Base-by-base conservation (phyloP, 2,329 filamentous ascomycete species). In the Geosmithia flava region DNA sequence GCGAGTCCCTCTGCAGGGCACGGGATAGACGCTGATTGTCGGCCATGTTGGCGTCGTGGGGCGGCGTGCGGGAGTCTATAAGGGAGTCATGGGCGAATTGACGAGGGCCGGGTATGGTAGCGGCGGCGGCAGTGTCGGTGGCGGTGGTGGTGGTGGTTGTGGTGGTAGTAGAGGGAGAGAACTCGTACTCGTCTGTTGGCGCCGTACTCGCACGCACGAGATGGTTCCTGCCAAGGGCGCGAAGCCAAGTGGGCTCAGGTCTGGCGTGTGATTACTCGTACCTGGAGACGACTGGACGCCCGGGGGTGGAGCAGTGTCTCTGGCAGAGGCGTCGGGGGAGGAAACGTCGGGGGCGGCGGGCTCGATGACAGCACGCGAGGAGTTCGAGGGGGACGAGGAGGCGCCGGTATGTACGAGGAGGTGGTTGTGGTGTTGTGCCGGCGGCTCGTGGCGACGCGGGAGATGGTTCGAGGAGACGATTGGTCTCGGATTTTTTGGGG, bases 1-100 rank as follows among this genome's bases (percentile, higher is more conserved):
- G 90, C 45, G 85, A 88, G 66, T 90, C 82, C 54, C 75, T 69
- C 48, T 63, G 60, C 55, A 47, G 43, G 53, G 52, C 49, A 49
- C 53, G 51, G 42, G 57, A 49, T 7, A 41, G n/a, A 46, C 51
- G 44, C 43, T 50, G 52, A 42, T 54, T 54, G 48, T 59, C 57
- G 44, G 57, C 51, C 59, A 61, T 61, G 49, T 49, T 53, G 54
- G 45, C 47, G 49, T 51, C 50, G 48, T 42, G 42, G 44, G 52
- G 51, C 47, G 51, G 33, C 47, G 50, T 53, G 39, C 53, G 53
- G 29, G 51, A 49, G 50, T 55, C 56, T 56, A 56, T 51, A 52
- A 56, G 54, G 48, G 51, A 58, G 52, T 52, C 57, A 59, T 56
- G 44, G 47, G 49, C 29, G 43, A 11, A 19, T 16, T 40, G 20